Base-by-base conservation (phyloP, 495 filamentous ascomycete species). In the Neurospora intermedia region DNA sequence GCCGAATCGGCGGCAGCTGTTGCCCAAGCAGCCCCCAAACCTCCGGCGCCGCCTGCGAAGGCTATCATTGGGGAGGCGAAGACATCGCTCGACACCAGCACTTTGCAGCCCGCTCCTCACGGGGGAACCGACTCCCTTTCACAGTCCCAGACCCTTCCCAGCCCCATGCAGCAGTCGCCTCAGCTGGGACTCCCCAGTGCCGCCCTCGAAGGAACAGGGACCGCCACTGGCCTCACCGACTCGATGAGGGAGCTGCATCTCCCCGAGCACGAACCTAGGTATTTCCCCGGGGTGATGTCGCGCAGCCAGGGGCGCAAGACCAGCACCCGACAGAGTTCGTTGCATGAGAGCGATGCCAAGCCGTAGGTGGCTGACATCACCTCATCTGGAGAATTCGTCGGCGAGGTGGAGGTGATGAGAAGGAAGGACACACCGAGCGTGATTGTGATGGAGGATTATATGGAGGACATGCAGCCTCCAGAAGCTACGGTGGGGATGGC, bases 231-330 rank as follows among this genome's bases (percentile, higher is more conserved):
- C 69, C 70, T 70, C 72, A 35, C 74, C 35, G 76, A 70, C 69
- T 39, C 15, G 43, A 74, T 77, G 69, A 73, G 73, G 71, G 81
- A 81, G 59, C 72, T 75, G 69, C 80, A 90, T 74, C 82, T 89
- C 38, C 85, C 82, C 15, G 83, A 85, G 0, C 86, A 85, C 31
- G 89, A 92, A 77, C 90, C 91, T 43, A 86, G 88, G 74, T 91
- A 92, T 59, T 92, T 92, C 79, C 92, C 92, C 0, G 91, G 91
- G 4, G 85, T 92, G 69, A 85, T 93, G 31, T 88, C 90, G 76
- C 85, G 89, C 70, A 85, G 84, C 71, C 85, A 85, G 15, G 27
- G 54, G 45, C 82, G 87, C 69, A 82, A 83, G 69, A 81, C 83
- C 66, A 91, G 86, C 79, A 77, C 77, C 69, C 75, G 82, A 54